Conservation (phyloP, 164 flowering plant species). For the Vitis vinifera region DNA sequence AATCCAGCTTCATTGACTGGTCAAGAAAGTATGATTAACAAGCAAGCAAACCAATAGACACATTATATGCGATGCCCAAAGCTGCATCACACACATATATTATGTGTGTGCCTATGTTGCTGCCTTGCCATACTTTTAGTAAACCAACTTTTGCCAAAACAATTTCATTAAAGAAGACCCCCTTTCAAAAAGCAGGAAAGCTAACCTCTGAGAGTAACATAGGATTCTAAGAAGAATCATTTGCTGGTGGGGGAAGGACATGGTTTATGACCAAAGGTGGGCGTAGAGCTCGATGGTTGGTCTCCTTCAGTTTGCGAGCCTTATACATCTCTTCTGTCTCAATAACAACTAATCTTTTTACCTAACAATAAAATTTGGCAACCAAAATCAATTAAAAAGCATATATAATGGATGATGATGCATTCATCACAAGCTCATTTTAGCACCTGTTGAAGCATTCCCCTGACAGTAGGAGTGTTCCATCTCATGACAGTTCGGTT, state of each 20-base stretch:
- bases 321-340: slow-evolving; percentile 94
- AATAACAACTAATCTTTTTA: slow-evolving; percentile 82
- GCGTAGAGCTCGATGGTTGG: slow-evolving; percentile 67
- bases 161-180: no score
- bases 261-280: slow-evolving; percentile 76
- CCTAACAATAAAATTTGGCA: slow-evolving; percentile 36
- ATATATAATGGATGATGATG: background rate
- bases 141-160: background rate
- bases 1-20: no score
- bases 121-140: background rate
- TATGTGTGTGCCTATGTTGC: no score
- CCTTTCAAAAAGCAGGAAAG: background rate
- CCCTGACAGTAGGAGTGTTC: slow-evolving; percentile 90
- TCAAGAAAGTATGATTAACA: no score
- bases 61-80: no score
- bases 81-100: no score
- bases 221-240: slow-evolving; percentile 31
- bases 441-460: slow-evolving; percentile 92
- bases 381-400: background rate
- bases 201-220: slow-evolving; percentile 9
- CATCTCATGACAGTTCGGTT: slow-evolving; percentile 81
- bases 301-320: slow-evolving; percentile 65
- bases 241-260: slow-evolving; percentile 25
- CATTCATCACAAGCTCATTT: background rate
- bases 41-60: no score